Evolutionary conservation across 768 basidiomycete species (phyloP).

Genomic region (Fistulinella prunicolor): DNA sequence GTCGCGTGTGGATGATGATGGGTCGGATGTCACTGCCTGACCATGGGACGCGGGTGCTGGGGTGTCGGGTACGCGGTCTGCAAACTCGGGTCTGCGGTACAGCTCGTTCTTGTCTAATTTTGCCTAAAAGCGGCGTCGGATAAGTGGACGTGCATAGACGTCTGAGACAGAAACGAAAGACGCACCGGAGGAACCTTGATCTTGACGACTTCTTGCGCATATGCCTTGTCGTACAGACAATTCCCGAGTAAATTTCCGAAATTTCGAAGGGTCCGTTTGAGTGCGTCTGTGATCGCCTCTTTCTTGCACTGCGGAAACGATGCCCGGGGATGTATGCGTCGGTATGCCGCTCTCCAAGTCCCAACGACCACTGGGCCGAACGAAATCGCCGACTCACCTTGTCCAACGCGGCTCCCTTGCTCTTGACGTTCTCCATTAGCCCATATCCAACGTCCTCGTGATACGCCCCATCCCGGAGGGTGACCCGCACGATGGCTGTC

Average conservation of each 20-base stretch:
- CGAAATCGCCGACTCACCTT: slow-evolving; percentile 61
- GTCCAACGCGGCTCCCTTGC: slow-evolving; percentile 83
- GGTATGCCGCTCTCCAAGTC: background rate
- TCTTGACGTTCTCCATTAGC: slow-evolving; percentile 76
- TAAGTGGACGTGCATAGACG: background rate
- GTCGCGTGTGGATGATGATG: background rate
- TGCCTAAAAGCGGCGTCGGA: slow-evolving; percentile 17
- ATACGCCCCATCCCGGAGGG: slow-evolving; percentile 79
- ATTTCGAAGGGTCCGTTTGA: slow-evolving; percentile 86
- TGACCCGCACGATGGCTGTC: slow-evolving; percentile 83
- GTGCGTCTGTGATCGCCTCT: slow-evolving; percentile 92
- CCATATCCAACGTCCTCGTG: slow-evolving; percentile 98
- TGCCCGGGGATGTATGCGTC: background rate
- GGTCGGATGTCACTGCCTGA: background rate
- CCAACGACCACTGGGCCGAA: no score
- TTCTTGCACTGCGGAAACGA: slow-evolving; percentile 97
- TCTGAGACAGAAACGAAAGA: slow-evolving; percentile 15
- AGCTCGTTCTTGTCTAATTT: slow-evolving; percentile 69
- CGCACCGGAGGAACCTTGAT: slow-evolving; percentile 81
- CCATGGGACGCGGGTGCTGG: background rate
- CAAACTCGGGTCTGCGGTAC: slow-evolving; percentile 69
- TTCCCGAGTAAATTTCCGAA: slow-evolving; percentile 96
- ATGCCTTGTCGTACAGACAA: slow-evolving; percentile 95
- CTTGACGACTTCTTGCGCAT: slow-evolving; percentile 79
- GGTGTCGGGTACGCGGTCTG: slow-evolving; percentile 39